Conservation (phyloP, 208 protist species). For the Leptomonas seymouri region DNA sequence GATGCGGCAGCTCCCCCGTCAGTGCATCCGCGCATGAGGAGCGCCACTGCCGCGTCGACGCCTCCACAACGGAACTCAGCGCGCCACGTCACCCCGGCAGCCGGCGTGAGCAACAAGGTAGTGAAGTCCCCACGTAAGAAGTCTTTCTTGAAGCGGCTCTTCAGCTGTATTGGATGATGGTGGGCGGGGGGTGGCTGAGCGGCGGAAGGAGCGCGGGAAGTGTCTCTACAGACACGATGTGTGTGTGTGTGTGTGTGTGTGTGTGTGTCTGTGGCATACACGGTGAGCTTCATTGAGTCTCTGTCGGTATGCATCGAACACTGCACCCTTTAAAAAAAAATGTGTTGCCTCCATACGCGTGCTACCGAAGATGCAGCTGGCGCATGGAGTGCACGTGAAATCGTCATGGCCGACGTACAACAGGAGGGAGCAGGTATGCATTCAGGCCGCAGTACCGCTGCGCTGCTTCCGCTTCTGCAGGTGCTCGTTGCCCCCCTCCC, state of each 20-base stretch:
- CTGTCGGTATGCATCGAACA: slow-evolving; percentile 1
- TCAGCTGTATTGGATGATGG: slow-evolving; percentile 7
- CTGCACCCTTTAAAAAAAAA: too few species aligned
- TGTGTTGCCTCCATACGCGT: too few species aligned
- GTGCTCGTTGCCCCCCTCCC: too few species aligned
- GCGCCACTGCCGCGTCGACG: not conserved
- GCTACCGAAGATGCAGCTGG: too few species aligned
- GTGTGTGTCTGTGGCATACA: slow-evolving; percentile 1
- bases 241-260: slow-evolving; percentile 5
- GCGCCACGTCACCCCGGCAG: not conserved
- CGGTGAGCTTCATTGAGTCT: not conserved
- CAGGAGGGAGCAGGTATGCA: too few species aligned
- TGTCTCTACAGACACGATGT: not conserved
- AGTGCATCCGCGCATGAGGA: not conserved
- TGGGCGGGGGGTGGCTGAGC: too few species aligned
- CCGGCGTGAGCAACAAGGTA: not conserved
- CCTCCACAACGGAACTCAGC: not conserved
- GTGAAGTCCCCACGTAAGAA: not conserved
- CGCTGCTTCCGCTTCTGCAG: too few species aligned
- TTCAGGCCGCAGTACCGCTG: too few species aligned
- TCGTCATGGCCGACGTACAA: too few species aligned
- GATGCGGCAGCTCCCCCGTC: not conserved
- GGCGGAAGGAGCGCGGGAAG: too few species aligned
- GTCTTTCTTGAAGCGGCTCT: slow-evolving; percentile 12
- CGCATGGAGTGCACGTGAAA: too few species aligned